These are phyloP conservation scores for Lipomyces yamanashiensis DNA, from an alignment of 805 yeast genomes.

Conservation along the genomic window DNA sequence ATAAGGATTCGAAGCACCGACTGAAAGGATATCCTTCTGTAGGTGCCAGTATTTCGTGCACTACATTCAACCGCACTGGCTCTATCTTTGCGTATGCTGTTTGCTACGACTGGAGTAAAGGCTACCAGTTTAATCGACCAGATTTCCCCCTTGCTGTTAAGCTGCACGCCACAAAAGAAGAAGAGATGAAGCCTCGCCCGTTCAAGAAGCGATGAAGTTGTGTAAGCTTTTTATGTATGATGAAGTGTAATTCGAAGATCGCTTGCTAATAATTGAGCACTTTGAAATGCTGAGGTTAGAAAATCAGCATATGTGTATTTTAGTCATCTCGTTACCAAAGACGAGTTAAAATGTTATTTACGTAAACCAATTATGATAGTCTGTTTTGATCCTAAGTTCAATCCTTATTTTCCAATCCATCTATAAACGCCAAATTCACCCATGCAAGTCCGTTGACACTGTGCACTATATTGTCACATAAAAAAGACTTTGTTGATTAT, in stretches of 20 bases:
- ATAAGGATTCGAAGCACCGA: constrained; percentile 86
- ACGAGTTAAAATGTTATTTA: too few relatives aligned
- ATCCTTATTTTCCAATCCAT: background rate
- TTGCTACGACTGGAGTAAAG: constrained; percentile 93
- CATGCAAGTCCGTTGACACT: background rate
- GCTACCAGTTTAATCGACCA: constrained; percentile 71
- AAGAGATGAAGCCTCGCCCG: constrained; percentile 53
- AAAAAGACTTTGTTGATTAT: background rate
- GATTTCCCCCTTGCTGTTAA: constrained; percentile 77
- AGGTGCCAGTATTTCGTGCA: constrained; percentile 67
- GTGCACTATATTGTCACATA: background rate
- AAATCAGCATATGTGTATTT: too few relatives aligned
- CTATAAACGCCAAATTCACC: background rate
- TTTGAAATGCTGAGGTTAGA: too few relatives aligned
- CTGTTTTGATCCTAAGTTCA: too few relatives aligned
- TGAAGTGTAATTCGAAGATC: too few relatives aligned
- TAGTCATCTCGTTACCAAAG: too few relatives aligned
- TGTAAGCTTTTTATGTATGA: too few relatives aligned
- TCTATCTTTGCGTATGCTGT: constrained; percentile 86
- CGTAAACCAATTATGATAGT: too few relatives aligned
- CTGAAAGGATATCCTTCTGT: constrained; percentile 77
- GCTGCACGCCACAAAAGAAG: constrained; percentile 83
- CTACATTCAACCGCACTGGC: constrained; percentile 84
- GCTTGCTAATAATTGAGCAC: too few relatives aligned
- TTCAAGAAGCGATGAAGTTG: constrained; percentile 20